Evolutionary conservation across 305 asterid genomes (phyloP).

Genomic region (Fraxinus sp.): DNA sequence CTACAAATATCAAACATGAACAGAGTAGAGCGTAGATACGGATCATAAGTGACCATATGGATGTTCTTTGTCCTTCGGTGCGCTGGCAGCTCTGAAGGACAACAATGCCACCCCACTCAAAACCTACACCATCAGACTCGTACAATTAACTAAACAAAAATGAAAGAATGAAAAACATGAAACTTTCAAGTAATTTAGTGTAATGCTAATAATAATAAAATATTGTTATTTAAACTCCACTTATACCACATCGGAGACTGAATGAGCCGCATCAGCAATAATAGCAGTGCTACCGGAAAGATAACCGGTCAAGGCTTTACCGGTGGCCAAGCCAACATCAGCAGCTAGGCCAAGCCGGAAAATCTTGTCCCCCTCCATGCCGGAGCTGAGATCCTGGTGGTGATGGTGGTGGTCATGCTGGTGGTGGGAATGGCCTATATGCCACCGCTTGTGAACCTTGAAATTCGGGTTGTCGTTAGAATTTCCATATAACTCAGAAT

Average conservation of each 20-base stretch:
- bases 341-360: conserved; percentile 90
- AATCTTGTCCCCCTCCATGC: conserved; percentile 75
- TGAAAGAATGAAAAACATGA: not conserved
- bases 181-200: not conserved
- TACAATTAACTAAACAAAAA: not conserved
- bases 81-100: conserved; percentile 82
- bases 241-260: conserved; percentile 90
- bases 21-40: conserved; percentile 61
- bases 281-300: conserved; percentile 92
- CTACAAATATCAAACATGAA: conserved; percentile 36
- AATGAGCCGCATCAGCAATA: conserved; percentile 95
- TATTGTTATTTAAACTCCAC: not conserved
- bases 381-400: conserved; percentile 40
- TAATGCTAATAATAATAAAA: not conserved
- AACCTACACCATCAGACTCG: conserved; percentile 52
- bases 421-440: conserved; percentile 67
- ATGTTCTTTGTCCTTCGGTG: conserved; percentile 98
- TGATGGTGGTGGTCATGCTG: conserved; percentile 39
- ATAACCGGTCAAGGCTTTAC: conserved; percentile 80
- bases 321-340: conserved; percentile 84
- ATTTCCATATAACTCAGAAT: conserved; percentile 24
- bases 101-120: conserved; percentile 91
- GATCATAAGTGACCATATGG: conserved; percentile 97
- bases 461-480: conserved; percentile 51
- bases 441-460: conserved; percentile 67